Percentiles rank a stretch among this genome's conserved stretches.
Evolutionary conservation across 2,329 filamentous ascomycete genomes (phyloP).

Genomic region (Thyridium curvatum): DNA sequence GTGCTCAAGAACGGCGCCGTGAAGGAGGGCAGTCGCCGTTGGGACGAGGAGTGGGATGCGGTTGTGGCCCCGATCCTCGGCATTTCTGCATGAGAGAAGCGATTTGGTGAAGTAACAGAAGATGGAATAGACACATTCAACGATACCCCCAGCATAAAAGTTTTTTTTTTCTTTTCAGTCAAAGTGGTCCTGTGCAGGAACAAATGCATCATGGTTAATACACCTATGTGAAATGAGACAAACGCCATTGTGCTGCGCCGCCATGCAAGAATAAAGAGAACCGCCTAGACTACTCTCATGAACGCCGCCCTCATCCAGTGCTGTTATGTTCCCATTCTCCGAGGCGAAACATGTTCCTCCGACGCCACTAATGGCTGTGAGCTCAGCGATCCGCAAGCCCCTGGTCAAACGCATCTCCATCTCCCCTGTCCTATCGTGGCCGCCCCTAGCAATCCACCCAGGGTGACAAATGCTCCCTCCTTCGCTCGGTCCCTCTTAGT

Average conservation of each 20-base stretch:
- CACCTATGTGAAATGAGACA: no score
- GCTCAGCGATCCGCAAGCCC: no score
- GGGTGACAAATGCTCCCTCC: no score
- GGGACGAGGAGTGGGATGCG: constrained; percentile 90
- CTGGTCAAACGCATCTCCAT: no score
- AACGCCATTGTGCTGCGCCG: no score
- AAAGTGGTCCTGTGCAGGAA: neutral
- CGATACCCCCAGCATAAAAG: no score
- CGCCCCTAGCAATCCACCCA: no score
- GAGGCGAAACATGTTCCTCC: neutral
- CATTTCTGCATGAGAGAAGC: constrained; percentile 17
- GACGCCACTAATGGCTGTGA: neutral
- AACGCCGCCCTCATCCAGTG: neutral
- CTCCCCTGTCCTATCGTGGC: neutral
- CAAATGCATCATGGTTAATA: neutral
- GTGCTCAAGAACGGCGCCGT: constrained; percentile 62
- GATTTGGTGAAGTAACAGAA: neutral
- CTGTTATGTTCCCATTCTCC: no score
- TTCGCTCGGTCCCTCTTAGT: no score
- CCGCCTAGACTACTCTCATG: neutral
- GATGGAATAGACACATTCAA: no score
- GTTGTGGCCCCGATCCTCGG: constrained; percentile 70
- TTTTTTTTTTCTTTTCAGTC: no score
- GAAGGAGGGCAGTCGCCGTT: constrained; percentile 68
- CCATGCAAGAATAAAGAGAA: neutral